Percentiles rank a stretch among this genome's conserved stretches.
phyloP scores from a whole-genome alignment of 768 basidiomycete species.

The Boletus patriciae region DNA sequence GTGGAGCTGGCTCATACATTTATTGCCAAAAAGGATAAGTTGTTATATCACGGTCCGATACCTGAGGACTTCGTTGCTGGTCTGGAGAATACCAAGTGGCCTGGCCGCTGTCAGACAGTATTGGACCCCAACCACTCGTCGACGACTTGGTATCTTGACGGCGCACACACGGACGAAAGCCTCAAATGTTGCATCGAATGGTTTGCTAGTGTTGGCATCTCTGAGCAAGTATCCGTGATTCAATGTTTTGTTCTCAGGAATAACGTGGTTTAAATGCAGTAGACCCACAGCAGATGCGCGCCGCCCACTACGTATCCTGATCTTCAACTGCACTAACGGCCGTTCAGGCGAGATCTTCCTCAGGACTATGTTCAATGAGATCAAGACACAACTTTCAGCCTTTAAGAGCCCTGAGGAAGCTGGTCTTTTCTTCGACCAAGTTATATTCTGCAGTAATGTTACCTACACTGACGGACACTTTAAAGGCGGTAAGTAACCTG shows the following conservation, averaged over 20 bases:
- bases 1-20: constrained; percentile 70
- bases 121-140: constrained; percentile 51
- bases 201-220: constrained; percentile 66
- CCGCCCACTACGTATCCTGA: constrained; percentile 54
- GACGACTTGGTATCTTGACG: constrained; percentile 89
- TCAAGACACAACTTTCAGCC: constrained; percentile 46
- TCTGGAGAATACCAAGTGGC: constrained; percentile 77
- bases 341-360: constrained; percentile 80
- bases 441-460: constrained; percentile 95
- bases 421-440: constrained; percentile 68
- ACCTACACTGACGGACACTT: constrained; percentile 88
- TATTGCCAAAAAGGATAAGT: constrained; percentile 39
- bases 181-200: constrained; percentile 84
- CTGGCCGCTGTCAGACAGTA: constrained; percentile 90
- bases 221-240: constrained; percentile 22
- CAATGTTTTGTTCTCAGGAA: neutral
- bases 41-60: constrained; percentile 33
- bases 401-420: constrained; percentile 40
- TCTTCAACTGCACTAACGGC: constrained; percentile 96
- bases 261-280: constrained; percentile 3
- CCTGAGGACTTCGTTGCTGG: constrained; percentile 58
- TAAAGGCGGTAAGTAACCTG: constrained; percentile 72
- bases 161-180: constrained; percentile 93
- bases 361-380: constrained; percentile 51
- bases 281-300: constrained; percentile 17